phyloP scores from a whole-genome alignment of 2,329 filamentous ascomycete genomes.

The Grosmannia serpens region DNA sequence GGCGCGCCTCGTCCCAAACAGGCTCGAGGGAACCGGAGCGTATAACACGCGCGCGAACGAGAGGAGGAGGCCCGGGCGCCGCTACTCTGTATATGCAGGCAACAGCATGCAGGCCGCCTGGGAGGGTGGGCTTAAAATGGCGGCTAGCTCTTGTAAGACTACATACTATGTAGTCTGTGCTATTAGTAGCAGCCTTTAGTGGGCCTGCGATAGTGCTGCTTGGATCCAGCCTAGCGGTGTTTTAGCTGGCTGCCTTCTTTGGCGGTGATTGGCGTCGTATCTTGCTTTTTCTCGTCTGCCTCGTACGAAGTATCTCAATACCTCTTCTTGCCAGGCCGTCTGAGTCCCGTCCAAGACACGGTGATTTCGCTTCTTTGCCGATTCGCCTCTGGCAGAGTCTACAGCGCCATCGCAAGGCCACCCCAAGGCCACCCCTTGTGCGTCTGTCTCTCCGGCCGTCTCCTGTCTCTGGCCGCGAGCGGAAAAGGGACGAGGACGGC shows the following conservation, averaged over 20 bases:
- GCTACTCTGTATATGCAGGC: neutral
- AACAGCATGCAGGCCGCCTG: neutral
- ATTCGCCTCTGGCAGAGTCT: neutral
- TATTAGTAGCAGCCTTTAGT: conserved; percentile 28
- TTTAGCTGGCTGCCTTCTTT: neutral
- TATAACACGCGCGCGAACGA: neutral
- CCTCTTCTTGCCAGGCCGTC: neutral
- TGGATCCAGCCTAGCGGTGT: neutral
- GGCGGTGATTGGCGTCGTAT: neutral
- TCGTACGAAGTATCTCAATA: neutral
- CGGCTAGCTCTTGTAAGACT: too few relatives aligned
- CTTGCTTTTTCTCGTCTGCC: neutral
- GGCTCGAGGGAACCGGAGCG: neutral
- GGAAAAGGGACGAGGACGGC: too few relatives aligned
- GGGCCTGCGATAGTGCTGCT: neutral
- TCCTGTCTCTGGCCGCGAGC: neutral
- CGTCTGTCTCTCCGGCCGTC: neutral
- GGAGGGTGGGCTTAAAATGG: neutral
- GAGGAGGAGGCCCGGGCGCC: neutral
- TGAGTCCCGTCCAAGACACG: neutral
- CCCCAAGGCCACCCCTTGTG: neutral
- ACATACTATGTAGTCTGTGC: too few relatives aligned
- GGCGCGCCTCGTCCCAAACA: neutral
- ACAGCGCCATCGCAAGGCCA: neutral
- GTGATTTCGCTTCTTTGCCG: neutral